These are phyloP conservation scores for Xenoacremonium recifei DNA, from an alignment of 2,329 filamentous ascomycete genomes.

Conservation along the genomic window DNA sequence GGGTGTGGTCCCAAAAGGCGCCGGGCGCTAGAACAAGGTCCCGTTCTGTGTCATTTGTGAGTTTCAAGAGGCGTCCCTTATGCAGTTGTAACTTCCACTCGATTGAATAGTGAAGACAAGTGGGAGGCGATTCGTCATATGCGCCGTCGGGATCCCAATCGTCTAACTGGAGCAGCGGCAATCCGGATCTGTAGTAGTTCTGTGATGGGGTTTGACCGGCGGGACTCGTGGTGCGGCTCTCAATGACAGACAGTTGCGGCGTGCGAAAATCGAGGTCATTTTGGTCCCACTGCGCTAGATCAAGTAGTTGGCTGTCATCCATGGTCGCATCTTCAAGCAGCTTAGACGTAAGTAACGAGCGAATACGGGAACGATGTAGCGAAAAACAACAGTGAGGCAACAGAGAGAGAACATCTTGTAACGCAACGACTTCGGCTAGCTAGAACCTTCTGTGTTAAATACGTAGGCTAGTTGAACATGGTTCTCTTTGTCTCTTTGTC, in stretches of 20 bases:
- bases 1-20: slow-evolving; percentile 8
- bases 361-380: neutral
- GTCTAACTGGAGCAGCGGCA: slow-evolving; percentile 10
- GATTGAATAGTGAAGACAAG: slow-evolving; percentile 9
- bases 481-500: no score
- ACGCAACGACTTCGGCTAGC: neutral
- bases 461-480: no score
- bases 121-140: slow-evolving; percentile 9
- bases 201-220: neutral
- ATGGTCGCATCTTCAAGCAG: neutral
- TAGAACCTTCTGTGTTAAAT: neutral
- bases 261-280: neutral
- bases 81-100: slow-evolving; percentile 10
- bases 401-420: neutral
- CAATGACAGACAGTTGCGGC: neutral
- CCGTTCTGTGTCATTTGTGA: slow-evolving; percentile 9
- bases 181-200: neutral
- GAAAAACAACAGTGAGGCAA: neutral
- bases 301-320: neutral
- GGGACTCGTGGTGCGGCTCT: neutral
- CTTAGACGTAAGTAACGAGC: neutral
- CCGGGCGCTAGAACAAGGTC: slow-evolving; percentile 7
- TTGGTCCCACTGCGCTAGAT: neutral
- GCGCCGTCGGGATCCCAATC: slow-evolving; percentile 7
- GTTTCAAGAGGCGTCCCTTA: slow-evolving; percentile 9